Base-by-base conservation (phyloP, 192 early-diverging fungal species). In the Backusella psychrophila region DNA sequence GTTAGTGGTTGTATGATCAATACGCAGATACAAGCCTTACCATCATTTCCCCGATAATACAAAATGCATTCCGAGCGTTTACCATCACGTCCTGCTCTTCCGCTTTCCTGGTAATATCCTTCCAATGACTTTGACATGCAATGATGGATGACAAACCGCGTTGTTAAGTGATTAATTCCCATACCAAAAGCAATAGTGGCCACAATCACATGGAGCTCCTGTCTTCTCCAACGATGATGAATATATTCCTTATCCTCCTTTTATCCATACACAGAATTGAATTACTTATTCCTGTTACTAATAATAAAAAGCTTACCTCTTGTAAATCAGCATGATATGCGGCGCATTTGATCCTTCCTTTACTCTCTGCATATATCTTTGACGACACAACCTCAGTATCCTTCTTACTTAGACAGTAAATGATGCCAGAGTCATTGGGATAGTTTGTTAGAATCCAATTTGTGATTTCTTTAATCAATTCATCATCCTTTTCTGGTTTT, bases 171-270 rank as follows among this genome's bases (percentile, higher is more conserved):
- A 77, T 94, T 90, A 8, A 93, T 87, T 14, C 92, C 92, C 82
- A 94, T 81, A 11, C 93, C 93, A 84, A 93, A 93, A 0, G 91
- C 93, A 41, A 93, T 89, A 0, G 93, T 94, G 6, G 93, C 92
- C 1, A 91, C 89, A 66, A 92, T 81, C 33, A 94, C 88, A 63
- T 94, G 85, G 0, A 94, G 76, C 36, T 87, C 76, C 59, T 91
- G 90, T 8, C 74, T 77, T 76, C 91, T 91, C 98, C 96, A 98
- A 36, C 86, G 86, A 69, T 89, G 83, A 83, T 99, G 98, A 38
- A 96, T 91, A 1, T 88, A 81, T 29, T 87, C 78, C 14, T 94
- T 87, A 70, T 97, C 96, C 67, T 89, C 90, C 82, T 95, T 76
- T 78, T 49, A 29, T 7, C n/a, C 12, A 77, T 31, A 21, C n/a